These are phyloP conservation scores for Lanmaoa rubissima DNA, from an alignment of 768 basidiomycete genomes.

Conservation along the genomic window DNA sequence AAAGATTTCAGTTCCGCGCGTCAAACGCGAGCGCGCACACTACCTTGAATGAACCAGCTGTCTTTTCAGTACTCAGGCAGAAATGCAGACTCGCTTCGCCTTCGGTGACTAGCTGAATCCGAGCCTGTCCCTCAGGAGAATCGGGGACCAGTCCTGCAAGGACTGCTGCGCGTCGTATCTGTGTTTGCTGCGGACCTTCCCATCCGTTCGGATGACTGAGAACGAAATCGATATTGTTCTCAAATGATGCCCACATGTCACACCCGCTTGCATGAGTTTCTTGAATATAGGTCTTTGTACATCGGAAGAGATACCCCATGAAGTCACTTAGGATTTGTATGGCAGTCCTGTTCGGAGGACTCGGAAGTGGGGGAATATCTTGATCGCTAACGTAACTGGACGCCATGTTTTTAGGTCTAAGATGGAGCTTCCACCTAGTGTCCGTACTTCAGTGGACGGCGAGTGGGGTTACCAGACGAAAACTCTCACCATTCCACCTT, in stretches of 20 bases:
- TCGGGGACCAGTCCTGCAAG: constrained; percentile 40
- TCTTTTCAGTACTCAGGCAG: constrained; percentile 39
- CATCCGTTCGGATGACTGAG: constrained; percentile 50
- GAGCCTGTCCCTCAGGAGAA: constrained; percentile 34
- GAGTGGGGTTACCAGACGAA: neutral
- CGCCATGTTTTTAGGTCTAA: constrained; percentile 27
- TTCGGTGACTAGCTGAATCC: constrained; percentile 47
- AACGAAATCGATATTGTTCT: constrained; percentile 42
- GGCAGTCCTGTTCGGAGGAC: constrained; percentile 37
- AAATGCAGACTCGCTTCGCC: constrained; percentile 55
- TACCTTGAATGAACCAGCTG: constrained; percentile 29
- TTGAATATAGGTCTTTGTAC: constrained; percentile 43
- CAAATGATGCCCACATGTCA: constrained; percentile 42
- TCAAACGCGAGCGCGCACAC: neutral
- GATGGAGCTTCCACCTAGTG: constrained; percentile 37
- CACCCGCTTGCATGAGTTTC: constrained; percentile 44
- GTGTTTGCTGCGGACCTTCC: constrained; percentile 43
- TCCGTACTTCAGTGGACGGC: constrained; percentile 4
- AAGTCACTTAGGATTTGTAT: constrained; percentile 50
- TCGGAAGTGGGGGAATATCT: constrained; percentile 41
- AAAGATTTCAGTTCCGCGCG: neutral
- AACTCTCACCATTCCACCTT: constrained; percentile 32
- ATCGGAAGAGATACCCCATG: constrained; percentile 44
- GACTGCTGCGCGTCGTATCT: constrained; percentile 45
- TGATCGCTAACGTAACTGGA: constrained; percentile 26